Evolutionary conservation across 2,329 filamentous ascomycete species (phyloP).

Genomic region (Diplodia corticola): DNA sequence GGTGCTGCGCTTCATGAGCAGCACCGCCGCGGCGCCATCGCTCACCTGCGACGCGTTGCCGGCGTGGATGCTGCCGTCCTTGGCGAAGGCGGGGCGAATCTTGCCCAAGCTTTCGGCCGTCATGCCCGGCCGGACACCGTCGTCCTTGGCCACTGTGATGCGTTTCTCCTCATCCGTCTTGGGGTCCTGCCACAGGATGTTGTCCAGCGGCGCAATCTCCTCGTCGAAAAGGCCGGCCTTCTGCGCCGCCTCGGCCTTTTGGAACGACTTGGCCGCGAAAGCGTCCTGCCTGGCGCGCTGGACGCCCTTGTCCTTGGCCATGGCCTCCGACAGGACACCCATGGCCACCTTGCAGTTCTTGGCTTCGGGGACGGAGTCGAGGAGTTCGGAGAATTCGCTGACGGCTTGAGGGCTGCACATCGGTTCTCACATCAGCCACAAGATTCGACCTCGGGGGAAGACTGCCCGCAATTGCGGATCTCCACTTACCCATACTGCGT

Average conservation of each 20-base stretch:
- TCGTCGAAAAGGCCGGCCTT: conserved; percentile 85
- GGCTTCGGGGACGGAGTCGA: conserved; percentile 77
- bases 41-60: conserved; percentile 96
- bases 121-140: conserved; percentile 82
- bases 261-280: conserved; percentile 92
- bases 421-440: neutral
- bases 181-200: conserved; percentile 83
- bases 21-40: conserved; percentile 87
- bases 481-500: conserved; percentile 66
- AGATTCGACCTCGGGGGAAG: neutral
- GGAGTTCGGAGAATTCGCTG: conserved; percentile 85
- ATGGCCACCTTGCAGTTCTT: conserved; percentile 98
- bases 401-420: conserved; percentile 68
- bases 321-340: conserved; percentile 89
- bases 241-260: conserved; percentile 85
- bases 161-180: conserved; percentile 85
- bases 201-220: conserved; percentile 79
- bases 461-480: conserved; percentile 38
- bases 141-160: conserved; percentile 80
- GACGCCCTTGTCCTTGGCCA: conserved; percentile 84
- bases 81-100: conserved; percentile 86
- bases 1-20: conserved; percentile 92
- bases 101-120: conserved; percentile 87
- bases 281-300: conserved; percentile 74
- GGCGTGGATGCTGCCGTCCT: conserved; percentile 91